Percentiles rank a stretch among this genome's conserved stretches.
Evolutionary conservation across 2,329 filamentous ascomycete genomes (phyloP).

Genomic region (Raffaelea deltoideospora): DNA sequence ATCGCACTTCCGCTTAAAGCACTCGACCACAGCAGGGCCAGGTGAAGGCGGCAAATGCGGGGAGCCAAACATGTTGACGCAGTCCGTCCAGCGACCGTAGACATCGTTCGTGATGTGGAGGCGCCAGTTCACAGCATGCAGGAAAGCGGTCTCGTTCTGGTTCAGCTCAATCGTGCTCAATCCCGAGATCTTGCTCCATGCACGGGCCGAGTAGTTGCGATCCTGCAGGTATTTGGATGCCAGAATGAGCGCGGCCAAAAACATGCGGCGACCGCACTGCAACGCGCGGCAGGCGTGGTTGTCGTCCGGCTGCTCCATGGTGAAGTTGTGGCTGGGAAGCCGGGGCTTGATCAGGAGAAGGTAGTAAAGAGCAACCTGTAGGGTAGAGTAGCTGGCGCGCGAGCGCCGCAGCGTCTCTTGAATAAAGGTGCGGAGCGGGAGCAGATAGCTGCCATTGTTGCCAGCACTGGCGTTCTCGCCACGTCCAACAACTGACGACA

Average conservation of each 20-base stretch:
- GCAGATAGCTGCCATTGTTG: conserved; percentile 29
- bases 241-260: conserved; percentile 82
- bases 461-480: conserved; percentile 53
- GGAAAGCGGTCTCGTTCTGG: conserved; percentile 86
- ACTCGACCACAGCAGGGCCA: conserved; percentile 11
- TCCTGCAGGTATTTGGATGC: conserved; percentile 98
- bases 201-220: conserved; percentile 90
- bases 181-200: conserved; percentile 99
- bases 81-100: conserved; percentile 88
- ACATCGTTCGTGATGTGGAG: conserved; percentile 80
- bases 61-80: conserved; percentile 74
- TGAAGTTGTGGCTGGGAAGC: conserved; percentile 71
- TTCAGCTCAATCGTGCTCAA: conserved; percentile 88
- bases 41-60: conserved; percentile 38
- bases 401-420: conserved; percentile 90
- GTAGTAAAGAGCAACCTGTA: conserved; percentile 95
- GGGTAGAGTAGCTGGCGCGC: conserved; percentile 89
- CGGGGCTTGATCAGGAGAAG: conserved; percentile 85
- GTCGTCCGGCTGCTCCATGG: conserved; percentile 68
- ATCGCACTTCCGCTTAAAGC: conserved; percentile 30
- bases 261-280: conserved; percentile 95
- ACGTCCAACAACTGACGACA: conserved; percentile 66
- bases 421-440: conserved; percentile 89
- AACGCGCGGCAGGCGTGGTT: conserved; percentile 60
- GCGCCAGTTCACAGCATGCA: conserved; percentile 82